A percentile compares a stretch with the other conserved stretches of the same genome.
Conservation (phyloP, 192 early-diverging fungal genomes). For the Dimargaris verticillata region DNA sequence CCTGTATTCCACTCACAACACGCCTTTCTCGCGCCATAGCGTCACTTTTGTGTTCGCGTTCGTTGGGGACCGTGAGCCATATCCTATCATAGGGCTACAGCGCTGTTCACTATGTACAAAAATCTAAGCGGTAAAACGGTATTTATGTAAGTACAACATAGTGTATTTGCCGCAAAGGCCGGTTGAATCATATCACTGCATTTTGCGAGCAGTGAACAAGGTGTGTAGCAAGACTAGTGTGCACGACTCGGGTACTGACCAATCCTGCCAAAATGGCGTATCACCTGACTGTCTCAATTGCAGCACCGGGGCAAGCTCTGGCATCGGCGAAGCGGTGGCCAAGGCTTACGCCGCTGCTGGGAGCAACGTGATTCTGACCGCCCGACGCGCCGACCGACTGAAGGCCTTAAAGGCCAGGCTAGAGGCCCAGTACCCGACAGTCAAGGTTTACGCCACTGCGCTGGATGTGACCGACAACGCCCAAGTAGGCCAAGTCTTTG, state of each 20-base stretch:
- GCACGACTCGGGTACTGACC: not conserved
- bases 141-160: slow-evolving; percentile 16
- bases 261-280: not conserved
- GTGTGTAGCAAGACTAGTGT: not conserved
- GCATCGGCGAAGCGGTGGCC: slow-evolving; percentile 30
- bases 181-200: not conserved
- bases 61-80: too few species aligned
- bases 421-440: slow-evolving; percentile 21
- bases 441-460: slow-evolving; percentile 38
- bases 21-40: too few species aligned
- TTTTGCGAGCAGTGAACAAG: not conserved
- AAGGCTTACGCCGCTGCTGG: slow-evolving; percentile 26
- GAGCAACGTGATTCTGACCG: slow-evolving; percentile 34
- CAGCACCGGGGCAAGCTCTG: slow-evolving; percentile 31
- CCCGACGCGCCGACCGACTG: slow-evolving; percentile 47
- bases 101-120: slow-evolving; percentile 18
- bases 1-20: too few species aligned
- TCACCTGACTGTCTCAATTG: not conserved
- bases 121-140: slow-evolving; percentile 27
- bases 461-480: slow-evolving; percentile 54
- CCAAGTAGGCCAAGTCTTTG: slow-evolving; percentile 29
- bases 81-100: too few species aligned
- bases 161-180: too few species aligned
- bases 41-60: too few species aligned
- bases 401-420: slow-evolving; percentile 36